Base-by-base conservation (phyloP, 345 rosid genomes). In the Arabis alpina region DNA sequence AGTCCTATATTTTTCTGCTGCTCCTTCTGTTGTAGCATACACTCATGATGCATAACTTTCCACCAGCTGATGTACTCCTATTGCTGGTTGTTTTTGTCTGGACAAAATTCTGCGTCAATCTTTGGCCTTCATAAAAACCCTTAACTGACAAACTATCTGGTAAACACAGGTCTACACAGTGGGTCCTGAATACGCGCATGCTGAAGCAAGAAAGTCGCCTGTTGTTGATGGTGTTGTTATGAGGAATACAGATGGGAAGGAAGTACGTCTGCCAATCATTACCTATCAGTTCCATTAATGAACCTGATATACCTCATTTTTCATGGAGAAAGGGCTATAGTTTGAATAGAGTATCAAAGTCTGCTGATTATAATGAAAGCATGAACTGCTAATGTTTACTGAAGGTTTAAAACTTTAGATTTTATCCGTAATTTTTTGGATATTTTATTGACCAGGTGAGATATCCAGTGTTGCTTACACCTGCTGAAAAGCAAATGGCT, bases 141-240 rank as follows among this genome's bases (percentile, higher is more conserved):
- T 60, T 66, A 60, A 48, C 65, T 70, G 59, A 65, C 42, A 59
- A 39, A 59, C 30, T 72, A 48, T 69, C 50, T 66, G 70, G 61
- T 61, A 71, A 81, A 76, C 72, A 13, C 67, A 94, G 99, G 99
- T 95, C 15, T 95, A 95, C 64, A 95, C 98, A 8, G 99, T 95
- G 80, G 98, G 98, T 66, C 87, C 99, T 81, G 99, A 95, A 79
- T 95, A 95, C 77, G 99, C 99, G 34, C 99, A 95, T 78, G 99
- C 99, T 53, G 99, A 95, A 81, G 99, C 99, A 55, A 90, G 99
- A 83, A 95, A 95, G 80, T 95, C 99, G 51, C 99, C 99, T 48
- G 99, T 95, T 79, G 99, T 95, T 50, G 99, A 95, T 82, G 99
- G 99, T 64, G 99, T 95, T 77, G 99, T 95, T 34, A 86, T 95